A percentile compares a stretch with the other conserved stretches of the same genome.
phyloP scores from a whole-genome alignment of 2,329 filamentous ascomycete genomes.

The Dendrostoma leiphaemia region DNA sequence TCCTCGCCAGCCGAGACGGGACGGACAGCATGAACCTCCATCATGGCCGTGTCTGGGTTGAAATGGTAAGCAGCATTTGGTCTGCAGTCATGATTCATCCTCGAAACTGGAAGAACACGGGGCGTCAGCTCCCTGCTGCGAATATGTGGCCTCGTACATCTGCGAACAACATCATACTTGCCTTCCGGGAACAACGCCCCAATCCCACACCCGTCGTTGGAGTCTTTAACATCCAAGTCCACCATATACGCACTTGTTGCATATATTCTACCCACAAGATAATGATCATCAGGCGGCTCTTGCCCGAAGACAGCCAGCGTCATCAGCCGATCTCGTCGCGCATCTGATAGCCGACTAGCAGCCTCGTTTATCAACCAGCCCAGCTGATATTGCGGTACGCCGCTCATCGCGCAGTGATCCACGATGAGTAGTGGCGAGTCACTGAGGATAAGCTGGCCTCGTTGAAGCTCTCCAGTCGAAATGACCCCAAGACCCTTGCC shows the following conservation, averaged over 20 bases:
- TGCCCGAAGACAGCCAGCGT: background rate
- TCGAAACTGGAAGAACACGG: background rate
- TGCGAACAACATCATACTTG: no score
- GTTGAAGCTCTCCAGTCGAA: background rate
- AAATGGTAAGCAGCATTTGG: background rate
- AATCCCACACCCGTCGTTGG: background rate
- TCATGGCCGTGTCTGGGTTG: background rate
- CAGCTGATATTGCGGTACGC: background rate
- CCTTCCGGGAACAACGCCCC: background rate
- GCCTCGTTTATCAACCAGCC: background rate
- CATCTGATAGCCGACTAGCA: background rate
- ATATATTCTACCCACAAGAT: background rate
- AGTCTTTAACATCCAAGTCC: background rate
- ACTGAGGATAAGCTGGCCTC: background rate
- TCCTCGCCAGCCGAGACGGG: background rate
- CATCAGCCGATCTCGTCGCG: background rate
- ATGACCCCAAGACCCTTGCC: background rate
- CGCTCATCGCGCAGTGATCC: background rate
- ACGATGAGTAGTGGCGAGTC: background rate
- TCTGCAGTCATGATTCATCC: background rate
- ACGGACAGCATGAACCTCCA: background rate
- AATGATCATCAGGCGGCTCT: background rate
- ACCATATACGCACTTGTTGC: background rate
- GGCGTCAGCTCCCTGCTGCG: background rate
- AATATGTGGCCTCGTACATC: no score